Conservation (phyloP, 2,329 filamentous ascomycete species). For the Drechslerella dactyloides region DNA sequence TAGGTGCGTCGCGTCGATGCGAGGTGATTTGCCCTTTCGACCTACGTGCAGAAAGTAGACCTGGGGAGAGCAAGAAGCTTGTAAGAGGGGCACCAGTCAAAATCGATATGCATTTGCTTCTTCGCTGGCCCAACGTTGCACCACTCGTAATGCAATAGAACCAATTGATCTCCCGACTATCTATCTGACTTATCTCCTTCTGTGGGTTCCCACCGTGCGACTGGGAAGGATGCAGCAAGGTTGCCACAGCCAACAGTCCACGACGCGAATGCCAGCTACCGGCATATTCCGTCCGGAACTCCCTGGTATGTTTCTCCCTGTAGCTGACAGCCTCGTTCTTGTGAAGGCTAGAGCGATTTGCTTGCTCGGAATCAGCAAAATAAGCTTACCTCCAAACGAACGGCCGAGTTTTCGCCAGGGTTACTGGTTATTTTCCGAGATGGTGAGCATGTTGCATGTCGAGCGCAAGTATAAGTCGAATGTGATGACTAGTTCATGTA, state of each 20-base stretch:
- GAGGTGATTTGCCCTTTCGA: conserved; percentile 5
- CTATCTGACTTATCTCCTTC: no score
- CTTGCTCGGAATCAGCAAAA: conserved; percentile 14
- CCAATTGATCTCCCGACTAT: no score
- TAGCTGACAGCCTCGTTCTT: no score
- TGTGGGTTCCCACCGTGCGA: no score
- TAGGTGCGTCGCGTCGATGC: conserved; percentile 20
- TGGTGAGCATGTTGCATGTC: conserved; percentile 13
- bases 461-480: not conserved
- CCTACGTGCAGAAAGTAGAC: not conserved
- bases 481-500: no score
- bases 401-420: conserved; percentile 11
- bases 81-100: not conserved
- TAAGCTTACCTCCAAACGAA: conserved; percentile 47
- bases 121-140: no score
- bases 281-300: conserved; percentile 36
- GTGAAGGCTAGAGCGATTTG: conserved; percentile 20
- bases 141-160: no score
- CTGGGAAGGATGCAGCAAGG: no score
- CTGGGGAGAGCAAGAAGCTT: not conserved
- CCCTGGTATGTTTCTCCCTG: conserved; percentile 11
- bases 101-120: no score
- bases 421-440: conserved; percentile 28
- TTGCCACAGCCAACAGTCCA: conserved; percentile 2
- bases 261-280: conserved; percentile 10